Conservation (phyloP, 1,284 basidiomycete species). For the Trichosporon sp. region DNA sequence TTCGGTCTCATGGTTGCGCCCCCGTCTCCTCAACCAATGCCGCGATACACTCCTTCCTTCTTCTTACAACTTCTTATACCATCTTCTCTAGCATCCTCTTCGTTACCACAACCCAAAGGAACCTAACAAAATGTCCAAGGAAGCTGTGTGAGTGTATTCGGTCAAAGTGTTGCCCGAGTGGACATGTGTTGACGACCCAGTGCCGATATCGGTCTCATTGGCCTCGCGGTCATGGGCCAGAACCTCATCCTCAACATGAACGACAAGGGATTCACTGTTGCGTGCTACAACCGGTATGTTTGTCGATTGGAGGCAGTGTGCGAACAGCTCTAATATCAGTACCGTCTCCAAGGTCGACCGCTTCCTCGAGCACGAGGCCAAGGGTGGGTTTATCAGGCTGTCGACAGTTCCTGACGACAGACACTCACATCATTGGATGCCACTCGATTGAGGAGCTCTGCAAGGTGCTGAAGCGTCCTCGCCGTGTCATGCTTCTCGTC, state of each 20-base stretch:
- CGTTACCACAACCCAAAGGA: neutral
- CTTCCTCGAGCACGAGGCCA: conserved; percentile 95
- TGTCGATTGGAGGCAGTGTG: neutral
- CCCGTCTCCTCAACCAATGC: neutral
- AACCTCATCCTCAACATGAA: conserved; percentile 97
- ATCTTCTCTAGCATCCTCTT: neutral
- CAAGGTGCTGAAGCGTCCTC: conserved; percentile 54
- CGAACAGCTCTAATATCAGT: conserved; percentile 19
- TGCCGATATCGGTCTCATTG: conserved; percentile 52
- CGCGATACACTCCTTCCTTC: neutral
- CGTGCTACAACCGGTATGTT: conserved; percentile 80
- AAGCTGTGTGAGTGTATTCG: neutral
- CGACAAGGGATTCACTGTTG: conserved; percentile 97
- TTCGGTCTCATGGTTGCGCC: neutral
- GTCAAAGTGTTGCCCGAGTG: neutral
- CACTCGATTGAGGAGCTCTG: conserved; percentile 85
- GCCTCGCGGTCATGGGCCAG: conserved; percentile 97
- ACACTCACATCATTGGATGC: conserved; percentile 90
- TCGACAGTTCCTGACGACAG: conserved; percentile 48
- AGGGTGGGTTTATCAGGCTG: conserved; percentile 60
- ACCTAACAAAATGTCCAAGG: conserved; percentile 1
- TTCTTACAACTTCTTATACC: neutral
- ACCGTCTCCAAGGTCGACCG: conserved; percentile 93
- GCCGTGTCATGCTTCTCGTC: conserved; percentile 86
- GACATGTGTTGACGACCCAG: conserved; percentile 11